Evolutionary conservation across 1,284 basidiomycete genomes (phyloP).

Genomic region (Malassezia cuniculi): DNA sequence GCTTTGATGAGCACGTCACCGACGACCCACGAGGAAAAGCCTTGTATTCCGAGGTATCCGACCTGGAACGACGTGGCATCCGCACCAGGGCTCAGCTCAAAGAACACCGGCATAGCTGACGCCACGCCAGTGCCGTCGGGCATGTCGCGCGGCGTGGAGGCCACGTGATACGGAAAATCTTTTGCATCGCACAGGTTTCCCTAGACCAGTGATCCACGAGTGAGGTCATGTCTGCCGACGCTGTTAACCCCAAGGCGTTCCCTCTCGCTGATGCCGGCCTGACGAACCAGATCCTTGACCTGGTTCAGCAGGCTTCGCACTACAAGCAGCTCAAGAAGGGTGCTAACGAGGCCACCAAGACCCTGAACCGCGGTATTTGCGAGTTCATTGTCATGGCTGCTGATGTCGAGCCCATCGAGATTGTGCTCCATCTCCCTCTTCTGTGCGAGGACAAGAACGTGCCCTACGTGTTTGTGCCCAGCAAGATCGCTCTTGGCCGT

Average conservation of each 20-base stretch:
- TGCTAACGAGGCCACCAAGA: constrained; percentile 88
- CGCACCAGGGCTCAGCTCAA: constrained; percentile 34
- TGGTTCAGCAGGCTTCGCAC: constrained; percentile 50
- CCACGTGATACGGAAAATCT: constrained; percentile 36
- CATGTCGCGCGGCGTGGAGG: constrained; percentile 29
- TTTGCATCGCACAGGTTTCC: too few species aligned
- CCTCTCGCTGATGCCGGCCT: constrained; percentile 76
- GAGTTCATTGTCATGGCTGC: constrained; percentile 98
- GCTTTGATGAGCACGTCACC: constrained; percentile 42
- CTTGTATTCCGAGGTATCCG: constrained; percentile 37
- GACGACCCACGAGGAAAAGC: constrained; percentile 29
- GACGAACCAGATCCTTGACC: constrained; percentile 72
- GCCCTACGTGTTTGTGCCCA: constrained; percentile 85
- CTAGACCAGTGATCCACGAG: constrained; percentile 17
- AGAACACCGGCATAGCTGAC: too few species aligned
- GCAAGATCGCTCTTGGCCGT: constrained; percentile 83
- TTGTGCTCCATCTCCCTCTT: constrained; percentile 88
- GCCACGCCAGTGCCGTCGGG: constrained; percentile 1
- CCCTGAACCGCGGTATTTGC: constrained; percentile 93
- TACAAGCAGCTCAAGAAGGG: constrained; percentile 99
- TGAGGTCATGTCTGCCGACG: constrained; percentile 30
- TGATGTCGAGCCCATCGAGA: constrained; percentile 81
- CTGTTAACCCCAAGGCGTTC: constrained; percentile 65
- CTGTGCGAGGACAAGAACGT: constrained; percentile 99
- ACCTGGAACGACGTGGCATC: constrained; percentile 41